Base-by-base conservation (phyloP, 2,329 filamentous ascomycete genomes). In the Cytospora paraplurivora region DNA sequence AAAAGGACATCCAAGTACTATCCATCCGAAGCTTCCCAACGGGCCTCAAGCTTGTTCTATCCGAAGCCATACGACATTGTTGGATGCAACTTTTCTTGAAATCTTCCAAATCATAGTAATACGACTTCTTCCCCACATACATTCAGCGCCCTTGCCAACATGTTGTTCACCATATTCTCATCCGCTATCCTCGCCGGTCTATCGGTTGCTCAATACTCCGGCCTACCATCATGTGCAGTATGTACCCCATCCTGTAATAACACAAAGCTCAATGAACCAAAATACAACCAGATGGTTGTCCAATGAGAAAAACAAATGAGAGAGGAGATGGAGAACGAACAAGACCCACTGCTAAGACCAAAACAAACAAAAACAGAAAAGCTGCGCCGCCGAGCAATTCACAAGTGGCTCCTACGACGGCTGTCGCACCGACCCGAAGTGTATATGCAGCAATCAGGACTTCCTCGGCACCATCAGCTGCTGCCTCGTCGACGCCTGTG, bases 141-240 rank as follows among this genome's bases (percentile, higher is more conserved):
- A 27, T 15, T 35, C 50, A n/a, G 21, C 37, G 27, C 52, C 4
- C 15, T 17, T 47, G 37, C 53, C 68, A 76, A 54, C 47, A 85
- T 85, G 82, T 83, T 82, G 76, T 65, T 76, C 66, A 65, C 69
- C 62, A 73, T 53, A 15, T 69, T 82, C 69, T 73, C 83, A 67
- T 72, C 79, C 66, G 74, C 86, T 69, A 79, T 83, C 68, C 75
- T 86, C 55, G 78, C 83, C 69, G 80, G 80, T 75, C 75, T 86
- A 64, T 79, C 82, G 67, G 75, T 77, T 66, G 82, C 82, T 47
- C 83, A 85, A 71, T 70, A 80, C 62, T 68, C 71, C 35, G 71
- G 69, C 47, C 78, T 84, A 56, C 86, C 84, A 17, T 64, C 67
- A 11, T 88, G 82, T 69, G 85, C 85, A 67, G 85, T 88, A 78